Conservation (phyloP, 106 monocot species). For the Apostasia ramifera region DNA sequence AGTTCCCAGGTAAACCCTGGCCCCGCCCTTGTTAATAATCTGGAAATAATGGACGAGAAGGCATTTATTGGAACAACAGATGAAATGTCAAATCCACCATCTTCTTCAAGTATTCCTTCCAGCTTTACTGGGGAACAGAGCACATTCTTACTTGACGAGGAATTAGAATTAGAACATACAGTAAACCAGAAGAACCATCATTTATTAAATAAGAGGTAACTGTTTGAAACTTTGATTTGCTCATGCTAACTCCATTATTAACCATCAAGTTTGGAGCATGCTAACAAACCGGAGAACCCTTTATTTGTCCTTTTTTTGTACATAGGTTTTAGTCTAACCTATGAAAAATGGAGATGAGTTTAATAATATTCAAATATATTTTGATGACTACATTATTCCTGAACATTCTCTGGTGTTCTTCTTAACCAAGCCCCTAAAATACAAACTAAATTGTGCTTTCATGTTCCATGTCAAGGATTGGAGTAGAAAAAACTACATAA, state of each 20-base stretch:
- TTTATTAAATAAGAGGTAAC: conserved; percentile 45
- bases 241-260: not conserved
- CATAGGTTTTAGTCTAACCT: no score
- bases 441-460: no score
- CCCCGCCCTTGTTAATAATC: conserved; percentile 4
- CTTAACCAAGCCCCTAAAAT: no score
- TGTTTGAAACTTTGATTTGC: not conserved
- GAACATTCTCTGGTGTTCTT: no score
- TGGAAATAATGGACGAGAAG: conserved; percentile 15
- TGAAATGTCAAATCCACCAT: conserved; percentile 9
- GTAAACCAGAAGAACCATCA: conserved; percentile 18
- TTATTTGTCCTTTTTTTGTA: not conserved
- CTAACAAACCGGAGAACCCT: not conserved
- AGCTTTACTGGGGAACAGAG: conserved; percentile 41
- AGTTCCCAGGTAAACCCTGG: conserved; percentile 4
- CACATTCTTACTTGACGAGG: conserved; percentile 94
- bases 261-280: no score
- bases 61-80: conserved; percentile 3
- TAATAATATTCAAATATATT: no score
- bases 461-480: no score
- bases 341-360: no score
- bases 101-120: conserved; percentile 30
- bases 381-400: no score
- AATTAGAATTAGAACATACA: conserved; percentile 61
- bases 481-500: no score